Conservation (phyloP, 495 filamentous ascomycete genomes). For the Evansstolkia leycettana region DNA sequence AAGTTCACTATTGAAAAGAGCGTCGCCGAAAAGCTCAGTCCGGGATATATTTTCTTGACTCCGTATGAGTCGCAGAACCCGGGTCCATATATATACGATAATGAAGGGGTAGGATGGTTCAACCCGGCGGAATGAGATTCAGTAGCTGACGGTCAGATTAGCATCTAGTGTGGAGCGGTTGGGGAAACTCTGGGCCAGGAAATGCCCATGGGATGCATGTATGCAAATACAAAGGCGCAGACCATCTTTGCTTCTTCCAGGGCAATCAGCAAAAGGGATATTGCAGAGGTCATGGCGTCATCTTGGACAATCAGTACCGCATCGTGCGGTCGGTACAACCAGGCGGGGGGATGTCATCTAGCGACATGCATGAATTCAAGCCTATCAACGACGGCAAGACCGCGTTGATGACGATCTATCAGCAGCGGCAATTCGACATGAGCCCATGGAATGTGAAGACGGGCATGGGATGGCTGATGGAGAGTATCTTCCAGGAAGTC, state of each 20-base stretch:
- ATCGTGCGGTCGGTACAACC: slow-evolving; percentile 33
- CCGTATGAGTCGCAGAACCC: slow-evolving; percentile 29
- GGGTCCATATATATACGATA: slow-evolving; percentile 34
- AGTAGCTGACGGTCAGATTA: slow-evolving; percentile 27
- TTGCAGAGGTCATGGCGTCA: slow-evolving; percentile 39
- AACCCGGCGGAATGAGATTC: too few relatives aligned
- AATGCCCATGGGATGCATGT: slow-evolving; percentile 21
- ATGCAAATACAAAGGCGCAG: slow-evolving; percentile 27
- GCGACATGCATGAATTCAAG: slow-evolving; percentile 41
- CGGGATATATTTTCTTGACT: slow-evolving; percentile 32
- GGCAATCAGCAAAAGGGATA: slow-evolving; percentile 42
- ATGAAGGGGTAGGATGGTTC: slow-evolving; percentile 26
- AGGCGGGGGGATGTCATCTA: slow-evolving; percentile 33
- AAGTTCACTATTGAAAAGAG: slow-evolving; percentile 18
- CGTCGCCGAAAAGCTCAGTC: slow-evolving; percentile 18
- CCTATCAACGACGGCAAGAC: slow-evolving; percentile 35
- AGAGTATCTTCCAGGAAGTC: slow-evolving; percentile 39
- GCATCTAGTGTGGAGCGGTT: slow-evolving; percentile 36
- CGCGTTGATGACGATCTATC: slow-evolving; percentile 43
- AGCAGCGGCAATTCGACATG: slow-evolving; percentile 41
- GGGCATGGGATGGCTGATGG: slow-evolving; percentile 37
- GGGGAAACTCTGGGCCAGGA: slow-evolving; percentile 27
- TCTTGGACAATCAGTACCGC: slow-evolving; percentile 38
- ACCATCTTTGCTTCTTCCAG: slow-evolving; percentile 43
- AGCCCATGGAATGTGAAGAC: slow-evolving; percentile 35